A percentile compares a stretch with the other conserved stretches of the same genome.
Evolutionary conservation across 2,329 filamentous ascomycete genomes (phyloP).

Genomic region (Xenosphaeropsis pyriputrescens): DNA sequence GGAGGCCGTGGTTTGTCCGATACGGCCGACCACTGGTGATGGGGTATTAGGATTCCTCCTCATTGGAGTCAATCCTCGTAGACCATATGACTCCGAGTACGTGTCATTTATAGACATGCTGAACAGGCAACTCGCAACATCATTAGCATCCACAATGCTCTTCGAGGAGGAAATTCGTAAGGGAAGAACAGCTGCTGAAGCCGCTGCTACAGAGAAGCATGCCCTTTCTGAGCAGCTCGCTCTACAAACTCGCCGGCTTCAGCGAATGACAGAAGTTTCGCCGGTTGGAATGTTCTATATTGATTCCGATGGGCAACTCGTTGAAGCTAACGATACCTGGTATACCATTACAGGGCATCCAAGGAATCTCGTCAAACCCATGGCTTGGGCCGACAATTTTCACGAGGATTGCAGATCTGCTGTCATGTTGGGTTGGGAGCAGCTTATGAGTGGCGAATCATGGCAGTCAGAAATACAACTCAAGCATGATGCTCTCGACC

Average conservation of each 20-base stretch:
- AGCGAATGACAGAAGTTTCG: constrained; percentile 51
- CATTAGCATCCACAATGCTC: constrained; percentile 64
- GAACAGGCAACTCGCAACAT: constrained; percentile 61
- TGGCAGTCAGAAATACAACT: background rate
- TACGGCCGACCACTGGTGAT: constrained; percentile 60
- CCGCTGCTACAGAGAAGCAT: constrained; percentile 49
- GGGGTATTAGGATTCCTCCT: constrained; percentile 62
- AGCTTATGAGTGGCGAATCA: constrained; percentile 6
- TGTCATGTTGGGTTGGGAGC: background rate
- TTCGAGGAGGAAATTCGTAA: constrained; percentile 71
- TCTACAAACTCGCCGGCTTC: constrained; percentile 10
- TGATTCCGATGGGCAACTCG: constrained; percentile 36
- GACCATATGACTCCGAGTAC: constrained; percentile 69
- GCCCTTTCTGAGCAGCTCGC: constrained; percentile 13
- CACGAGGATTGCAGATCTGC: no score
- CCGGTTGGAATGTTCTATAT: constrained; percentile 5
- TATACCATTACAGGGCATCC: constrained; percentile 33
- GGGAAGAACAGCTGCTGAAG: constrained; percentile 54
- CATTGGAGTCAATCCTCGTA: constrained; percentile 60
- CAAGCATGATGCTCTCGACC: no score
- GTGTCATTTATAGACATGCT: constrained; percentile 60
- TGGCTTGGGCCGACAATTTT: constrained; percentile 15
- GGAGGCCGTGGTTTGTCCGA: constrained; percentile 62
- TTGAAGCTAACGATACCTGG: constrained; percentile 59
- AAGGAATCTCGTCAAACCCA: constrained; percentile 20